These are phyloP conservation scores for Isochrysis galbana DNA, from an alignment of 78 protist species.

Conservation along the genomic window DNA sequence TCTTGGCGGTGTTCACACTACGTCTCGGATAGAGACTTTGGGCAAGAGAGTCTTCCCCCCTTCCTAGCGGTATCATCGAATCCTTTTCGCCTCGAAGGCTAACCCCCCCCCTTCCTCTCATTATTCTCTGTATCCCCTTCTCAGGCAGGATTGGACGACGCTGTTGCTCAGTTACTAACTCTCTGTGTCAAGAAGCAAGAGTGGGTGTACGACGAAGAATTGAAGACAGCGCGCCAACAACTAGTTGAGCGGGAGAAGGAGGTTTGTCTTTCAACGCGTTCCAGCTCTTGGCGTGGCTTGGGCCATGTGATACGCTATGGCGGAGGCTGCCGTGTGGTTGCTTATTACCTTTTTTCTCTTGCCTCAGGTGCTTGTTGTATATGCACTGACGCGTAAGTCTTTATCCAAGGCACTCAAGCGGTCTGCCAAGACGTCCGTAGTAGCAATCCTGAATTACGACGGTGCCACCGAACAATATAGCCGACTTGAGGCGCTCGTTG, in stretches of 20 bases:
- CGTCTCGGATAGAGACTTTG: too few relatives aligned
- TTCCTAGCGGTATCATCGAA: too few relatives aligned
- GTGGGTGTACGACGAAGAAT: neutral
- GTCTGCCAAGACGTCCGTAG: neutral
- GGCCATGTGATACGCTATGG: too few relatives aligned
- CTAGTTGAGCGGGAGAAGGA: neutral
- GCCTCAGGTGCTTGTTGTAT: neutral
- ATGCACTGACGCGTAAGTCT: neutral
- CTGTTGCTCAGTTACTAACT: neutral
- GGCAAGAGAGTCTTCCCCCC: too few relatives aligned
- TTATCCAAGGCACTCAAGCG: neutral
- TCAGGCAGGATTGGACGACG: neutral
- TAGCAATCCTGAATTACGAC: neutral
- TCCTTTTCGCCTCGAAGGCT: too few relatives aligned
- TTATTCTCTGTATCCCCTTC: too few relatives aligned
- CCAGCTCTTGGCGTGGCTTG: too few relatives aligned
- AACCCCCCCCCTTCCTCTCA: too few relatives aligned
- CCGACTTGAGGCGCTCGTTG: neutral
- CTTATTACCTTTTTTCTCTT: too few relatives aligned
- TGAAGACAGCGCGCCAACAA: neutral
- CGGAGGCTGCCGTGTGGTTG: too few relatives aligned
- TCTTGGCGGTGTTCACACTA: too few relatives aligned
- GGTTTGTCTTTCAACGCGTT: too few relatives aligned
- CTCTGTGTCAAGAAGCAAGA: neutral
- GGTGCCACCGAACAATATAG: neutral